phyloP scores from a whole-genome alignment of 805 yeast species.

The Metschnikowia bowlesiae region DNA sequence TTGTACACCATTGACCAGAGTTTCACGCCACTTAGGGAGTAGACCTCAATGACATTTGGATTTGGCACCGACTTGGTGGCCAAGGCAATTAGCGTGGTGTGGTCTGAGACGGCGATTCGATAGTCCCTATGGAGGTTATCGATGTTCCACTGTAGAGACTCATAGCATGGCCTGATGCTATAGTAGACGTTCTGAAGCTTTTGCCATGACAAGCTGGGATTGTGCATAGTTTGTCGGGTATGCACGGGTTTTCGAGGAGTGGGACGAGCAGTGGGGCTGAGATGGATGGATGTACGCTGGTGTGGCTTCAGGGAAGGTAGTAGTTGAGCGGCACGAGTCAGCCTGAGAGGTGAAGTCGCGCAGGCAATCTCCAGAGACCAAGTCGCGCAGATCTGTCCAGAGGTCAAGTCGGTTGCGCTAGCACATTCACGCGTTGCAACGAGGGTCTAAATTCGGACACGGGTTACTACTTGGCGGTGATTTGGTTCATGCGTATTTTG shows the following conservation, averaged over 20 bases:
- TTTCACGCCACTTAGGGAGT: conserved; percentile 32
- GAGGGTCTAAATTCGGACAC: too few species aligned
- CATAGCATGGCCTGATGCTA: conserved; percentile 54
- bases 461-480: too few species aligned
- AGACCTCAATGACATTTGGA: conserved; percentile 36
- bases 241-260: not conserved
- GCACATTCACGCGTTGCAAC: too few species aligned
- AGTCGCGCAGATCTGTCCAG: too few species aligned
- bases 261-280: not conserved
- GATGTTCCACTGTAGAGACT: conserved; percentile 46
- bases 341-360: not conserved
- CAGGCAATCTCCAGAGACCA: not conserved
- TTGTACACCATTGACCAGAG: conserved; percentile 33
- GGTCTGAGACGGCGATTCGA: conserved; percentile 46
- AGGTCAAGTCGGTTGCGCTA: too few species aligned
- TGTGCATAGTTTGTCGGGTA: conserved; percentile 12
- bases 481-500: too few species aligned
- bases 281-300: not conserved
- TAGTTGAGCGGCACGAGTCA: not conserved
- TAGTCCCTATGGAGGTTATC: conserved; percentile 36
- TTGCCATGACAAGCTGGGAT: conserved; percentile 68
- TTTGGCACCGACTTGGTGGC: conserved; percentile 33
- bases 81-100: conserved; percentile 54
- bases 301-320: not conserved
- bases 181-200: conserved; percentile 68